These are phyloP conservation scores for Plasmopara muralis DNA, from an alignment of 352 stramenopile genomes.

Conservation along the genomic window DNA sequence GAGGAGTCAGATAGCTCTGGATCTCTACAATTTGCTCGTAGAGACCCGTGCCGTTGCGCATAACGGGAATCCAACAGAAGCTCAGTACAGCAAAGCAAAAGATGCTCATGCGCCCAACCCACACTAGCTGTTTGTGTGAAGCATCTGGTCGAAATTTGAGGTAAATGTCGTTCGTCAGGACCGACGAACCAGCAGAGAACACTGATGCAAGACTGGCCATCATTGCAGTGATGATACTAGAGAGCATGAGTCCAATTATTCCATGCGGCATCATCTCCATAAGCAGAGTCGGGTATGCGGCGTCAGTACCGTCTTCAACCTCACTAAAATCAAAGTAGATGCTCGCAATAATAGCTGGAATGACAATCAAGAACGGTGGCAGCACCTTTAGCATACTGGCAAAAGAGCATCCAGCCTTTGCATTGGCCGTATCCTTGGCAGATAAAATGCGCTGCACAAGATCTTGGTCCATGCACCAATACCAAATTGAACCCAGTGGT, in stretches of 20 bases:
- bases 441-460: conserved; percentile 62
- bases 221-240: conserved; percentile 65
- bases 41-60: conserved; percentile 46
- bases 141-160: conserved; percentile 42
- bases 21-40: conserved; percentile 62
- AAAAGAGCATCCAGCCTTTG: conserved; percentile 46
- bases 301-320: conserved; percentile 42
- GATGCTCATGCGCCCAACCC: conserved; percentile 47
- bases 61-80: conserved; percentile 63
- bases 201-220: conserved; percentile 65
- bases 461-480: conserved; percentile 73
- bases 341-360: conserved; percentile 52
- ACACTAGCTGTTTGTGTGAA: conserved; percentile 52
- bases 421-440: conserved; percentile 57
- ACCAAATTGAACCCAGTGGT: conserved; percentile 54
- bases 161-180: conserved; percentile 65
- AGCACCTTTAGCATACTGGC: conserved; percentile 60
- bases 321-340: conserved; percentile 58
- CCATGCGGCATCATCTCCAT: conserved; percentile 63
- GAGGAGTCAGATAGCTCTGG: conserved; percentile 54
- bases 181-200: conserved; percentile 51
- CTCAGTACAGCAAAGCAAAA: conserved; percentile 41
- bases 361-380: conserved; percentile 60
- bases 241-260: conserved; percentile 56
- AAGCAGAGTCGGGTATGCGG: conserved; percentile 58